Base-by-base conservation (phyloP, 352 stramenopile genomes). In the Globisporangium spinosum region DNA sequence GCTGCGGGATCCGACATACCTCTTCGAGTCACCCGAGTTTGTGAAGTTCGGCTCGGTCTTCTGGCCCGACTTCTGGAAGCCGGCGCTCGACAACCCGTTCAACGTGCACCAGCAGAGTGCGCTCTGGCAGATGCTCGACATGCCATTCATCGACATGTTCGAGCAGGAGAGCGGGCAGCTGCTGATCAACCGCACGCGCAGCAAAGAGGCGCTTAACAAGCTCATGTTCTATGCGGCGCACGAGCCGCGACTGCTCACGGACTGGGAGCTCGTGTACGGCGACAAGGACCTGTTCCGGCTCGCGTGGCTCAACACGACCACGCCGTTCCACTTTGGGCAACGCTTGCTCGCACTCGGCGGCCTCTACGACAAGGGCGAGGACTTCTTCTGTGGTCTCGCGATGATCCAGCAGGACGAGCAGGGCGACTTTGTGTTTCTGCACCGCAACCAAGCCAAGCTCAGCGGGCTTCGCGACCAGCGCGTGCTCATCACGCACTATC, bases 281-380 rank as follows among this genome's bases (percentile, higher is more conserved):
- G 81, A 89, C 74, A 89, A 89, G 29, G 79, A 89, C 53, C 73
- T 89, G 2, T 89, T 88, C 58, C 79, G 81, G 0, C 70, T 88
- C 22, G 79, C 81, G 13, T 89, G 81, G 81, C 70, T 85, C 15
- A 87, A 85, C 35, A 69, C 79, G 10, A 73, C 71, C 23, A 70
- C 70, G 17, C 67, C 76, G 20, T 89, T 88, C 58, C 59, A 82
- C 54, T 83, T 89, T 75, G 73, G 81, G 20, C 58, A 81, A 25
- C 57, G 71, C 7, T 70, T 79, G n/a, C 77, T 81, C 29, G 80
- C 73, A 0, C 65, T 79, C 35, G 77, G 76, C n/a, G 80, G 80
- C 0, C 72, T 79, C 27, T 73, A 73, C 23, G 64, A 83, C 32
- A 70, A 72, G n/a, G 62, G 69, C 34, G 67, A 72, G 0, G 35